Conservation (phyloP, 768 basidiomycete genomes). For the Mycena indigotica region DNA sequence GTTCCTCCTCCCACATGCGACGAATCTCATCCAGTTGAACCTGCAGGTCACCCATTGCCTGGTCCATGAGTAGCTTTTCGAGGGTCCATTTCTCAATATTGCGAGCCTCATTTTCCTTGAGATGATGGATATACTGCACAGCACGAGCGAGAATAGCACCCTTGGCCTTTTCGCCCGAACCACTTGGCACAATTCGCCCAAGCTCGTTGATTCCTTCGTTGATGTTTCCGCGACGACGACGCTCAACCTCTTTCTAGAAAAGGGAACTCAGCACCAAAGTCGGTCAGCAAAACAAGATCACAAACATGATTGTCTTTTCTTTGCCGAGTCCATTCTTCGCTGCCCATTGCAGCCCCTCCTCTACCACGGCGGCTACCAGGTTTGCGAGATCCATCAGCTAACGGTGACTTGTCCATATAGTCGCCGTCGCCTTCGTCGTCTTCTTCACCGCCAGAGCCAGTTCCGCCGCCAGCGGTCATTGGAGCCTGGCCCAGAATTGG, state of each 20-base stretch:
- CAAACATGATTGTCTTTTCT: constrained; percentile 82
- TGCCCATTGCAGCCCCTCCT: constrained; percentile 65
- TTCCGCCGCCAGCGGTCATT: constrained; percentile 15
- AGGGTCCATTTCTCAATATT: constrained; percentile 95
- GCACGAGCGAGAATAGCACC: constrained; percentile 86
- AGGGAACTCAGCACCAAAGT: neutral
- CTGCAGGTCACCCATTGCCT: constrained; percentile 86
- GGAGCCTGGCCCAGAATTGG: constrained; percentile 27
- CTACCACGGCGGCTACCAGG: constrained; percentile 46
- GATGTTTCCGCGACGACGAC: constrained; percentile 91
- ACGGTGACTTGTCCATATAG: constrained; percentile 27
- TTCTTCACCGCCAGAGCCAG: constrained; percentile 14
- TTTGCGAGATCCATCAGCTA: constrained; percentile 27
- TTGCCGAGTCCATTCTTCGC: constrained; percentile 78
- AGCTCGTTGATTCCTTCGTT: constrained; percentile 96
- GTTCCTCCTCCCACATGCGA: constrained; percentile 80
- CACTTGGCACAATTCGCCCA: constrained; percentile 84
- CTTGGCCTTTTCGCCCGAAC: constrained; percentile 86
- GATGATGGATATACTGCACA: constrained; percentile 88
- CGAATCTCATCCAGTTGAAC: constrained; percentile 82
- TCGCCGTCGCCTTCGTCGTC: constrained; percentile 34
- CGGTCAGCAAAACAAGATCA: constrained; percentile 32
- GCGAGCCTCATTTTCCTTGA: constrained; percentile 87
- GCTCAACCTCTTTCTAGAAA: constrained; percentile 94
- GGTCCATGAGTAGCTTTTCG: constrained; percentile 90